Evolutionary conservation across 202 grass and related monocot species (phyloP).

Genomic region (Schoenoplectus triqueter): DNA sequence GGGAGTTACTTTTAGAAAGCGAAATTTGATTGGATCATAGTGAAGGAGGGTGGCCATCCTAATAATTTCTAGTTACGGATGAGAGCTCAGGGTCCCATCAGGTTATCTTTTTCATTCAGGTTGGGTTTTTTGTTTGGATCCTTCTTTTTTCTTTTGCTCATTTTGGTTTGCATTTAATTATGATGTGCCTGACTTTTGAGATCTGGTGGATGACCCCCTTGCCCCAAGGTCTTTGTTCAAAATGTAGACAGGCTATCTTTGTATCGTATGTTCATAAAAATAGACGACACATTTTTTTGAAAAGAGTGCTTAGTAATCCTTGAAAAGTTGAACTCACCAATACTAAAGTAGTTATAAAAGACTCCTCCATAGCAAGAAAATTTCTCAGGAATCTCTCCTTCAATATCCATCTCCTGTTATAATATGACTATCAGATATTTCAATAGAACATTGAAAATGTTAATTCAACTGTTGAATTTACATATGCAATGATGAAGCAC

Average conservation of each 20-base stretch:
- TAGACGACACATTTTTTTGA: neutral
- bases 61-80: neutral
- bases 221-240: too few relatives aligned
- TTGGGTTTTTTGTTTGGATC: neutral
- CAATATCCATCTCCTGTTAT: conserved; percentile 62
- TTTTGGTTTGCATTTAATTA: neutral
- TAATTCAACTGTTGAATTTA: conserved; percentile 11
- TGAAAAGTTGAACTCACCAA: conserved; percentile 57
- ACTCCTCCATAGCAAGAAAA: conserved; percentile 87
- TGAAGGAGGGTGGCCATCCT: neutral
- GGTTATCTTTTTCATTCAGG: neutral
- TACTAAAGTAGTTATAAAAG: conserved; percentile 99
- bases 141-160: neutral
- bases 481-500: neutral
- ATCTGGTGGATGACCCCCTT: neutral
- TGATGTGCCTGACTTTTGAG: neutral
- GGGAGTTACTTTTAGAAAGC: too few relatives aligned
- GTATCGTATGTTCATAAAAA: neutral
- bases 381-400: conserved; percentile 66
- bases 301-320: conserved; percentile 2
- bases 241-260: neutral
- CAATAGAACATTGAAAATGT: conserved; percentile 12
- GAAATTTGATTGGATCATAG: neutral
- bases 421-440: conserved; percentile 30
- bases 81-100: neutral